phyloP scores from a whole-genome alignment of 2,329 filamentous ascomycete genomes.

The Fusarium robinianum region DNA sequence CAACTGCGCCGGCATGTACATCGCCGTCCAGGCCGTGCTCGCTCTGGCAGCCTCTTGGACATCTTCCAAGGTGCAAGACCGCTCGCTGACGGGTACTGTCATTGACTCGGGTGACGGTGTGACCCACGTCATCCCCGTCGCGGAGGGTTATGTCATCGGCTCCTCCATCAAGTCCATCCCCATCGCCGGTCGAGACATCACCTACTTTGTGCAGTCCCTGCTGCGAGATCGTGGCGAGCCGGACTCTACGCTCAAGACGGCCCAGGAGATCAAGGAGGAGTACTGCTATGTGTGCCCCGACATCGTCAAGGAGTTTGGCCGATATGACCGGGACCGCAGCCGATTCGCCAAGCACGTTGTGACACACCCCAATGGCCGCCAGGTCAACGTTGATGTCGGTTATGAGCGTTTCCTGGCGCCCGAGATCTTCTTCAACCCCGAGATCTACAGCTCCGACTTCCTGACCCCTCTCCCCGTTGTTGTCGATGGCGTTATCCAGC shows the following conservation, averaged over 20 bases:
- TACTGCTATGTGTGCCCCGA: conserved; percentile 98
- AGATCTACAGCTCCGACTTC: conserved; percentile 99
- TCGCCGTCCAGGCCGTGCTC: conserved; percentile 95
- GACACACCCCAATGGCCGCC: conserved; percentile 80
- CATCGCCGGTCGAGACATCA: conserved; percentile 96
- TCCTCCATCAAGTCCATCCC: conserved; percentile 99
- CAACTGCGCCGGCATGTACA: conserved; percentile 98
- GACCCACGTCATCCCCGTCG: conserved; percentile 97
- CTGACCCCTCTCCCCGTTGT: conserved; percentile 91
- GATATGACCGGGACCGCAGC: conserved; percentile 90
- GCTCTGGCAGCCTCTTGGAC: conserved; percentile 98
- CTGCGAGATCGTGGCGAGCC: conserved; percentile 95
- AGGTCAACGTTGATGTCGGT: conserved; percentile 86
- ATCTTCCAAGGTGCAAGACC: conserved; percentile 94
- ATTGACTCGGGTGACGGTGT: conserved; percentile 99
- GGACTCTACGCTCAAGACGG: conserved; percentile 95
- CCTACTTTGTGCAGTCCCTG: conserved; percentile 96
- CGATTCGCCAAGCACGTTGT: conserved; percentile 91
- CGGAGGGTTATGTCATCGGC: conserved; percentile 97
- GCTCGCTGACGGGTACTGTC: conserved; percentile 94
- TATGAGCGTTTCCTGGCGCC: conserved; percentile 98
- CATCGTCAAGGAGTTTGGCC: conserved; percentile 97
- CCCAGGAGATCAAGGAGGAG: conserved; percentile 97
- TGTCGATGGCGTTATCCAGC: conserved; percentile 96
- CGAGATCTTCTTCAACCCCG: conserved; percentile 99